These are phyloP conservation scores for Fusarium nanum DNA, from an alignment of 2,329 filamentous ascomycete genomes.

Conservation along the genomic window DNA sequence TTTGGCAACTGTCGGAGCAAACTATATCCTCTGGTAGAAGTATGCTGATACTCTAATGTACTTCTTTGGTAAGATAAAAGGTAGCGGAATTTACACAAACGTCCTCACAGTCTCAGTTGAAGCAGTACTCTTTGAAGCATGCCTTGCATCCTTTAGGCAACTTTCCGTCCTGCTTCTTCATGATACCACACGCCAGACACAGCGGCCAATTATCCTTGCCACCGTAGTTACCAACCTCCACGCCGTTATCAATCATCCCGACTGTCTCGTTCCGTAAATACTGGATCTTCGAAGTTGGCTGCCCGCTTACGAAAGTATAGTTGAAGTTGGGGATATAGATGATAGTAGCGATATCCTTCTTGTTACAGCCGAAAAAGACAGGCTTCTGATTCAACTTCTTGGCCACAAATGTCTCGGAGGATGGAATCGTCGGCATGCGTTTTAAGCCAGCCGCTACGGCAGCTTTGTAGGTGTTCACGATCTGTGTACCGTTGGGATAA, in stretches of 20 bases:
- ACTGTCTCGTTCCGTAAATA: slow-evolving; percentile 2
- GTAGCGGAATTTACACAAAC: too few species aligned
- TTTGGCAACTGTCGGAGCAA: background rate
- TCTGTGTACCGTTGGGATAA: slow-evolving; percentile 3
- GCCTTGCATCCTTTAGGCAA: background rate
- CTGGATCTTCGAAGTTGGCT: slow-evolving; percentile 10
- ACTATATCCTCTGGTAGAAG: accelerated
- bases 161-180: background rate
- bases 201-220: slow-evolving; percentile 11
- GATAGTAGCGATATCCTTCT: background rate
- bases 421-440: slow-evolving; percentile 6
- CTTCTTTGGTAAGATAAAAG: too few species aligned
- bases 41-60: background rate
- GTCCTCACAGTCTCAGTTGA: background rate
- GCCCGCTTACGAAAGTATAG: slow-evolving; percentile 6
- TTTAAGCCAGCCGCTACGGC: background rate
- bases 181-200: slow-evolving; percentile 7
- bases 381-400: slow-evolving; percentile 12
- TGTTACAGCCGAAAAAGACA: slow-evolving; percentile 1
- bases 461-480: slow-evolving; percentile 12
- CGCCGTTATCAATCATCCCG: slow-evolving; percentile 10
- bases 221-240: slow-evolving; percentile 9
- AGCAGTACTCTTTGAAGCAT: slow-evolving; percentile 12
- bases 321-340: slow-evolving; percentile 18
- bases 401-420: slow-evolving; percentile 5